Evolutionary conservation across 495 filamentous ascomycete species (phyloP).

Genomic region (Ascobolus immersus): DNA sequence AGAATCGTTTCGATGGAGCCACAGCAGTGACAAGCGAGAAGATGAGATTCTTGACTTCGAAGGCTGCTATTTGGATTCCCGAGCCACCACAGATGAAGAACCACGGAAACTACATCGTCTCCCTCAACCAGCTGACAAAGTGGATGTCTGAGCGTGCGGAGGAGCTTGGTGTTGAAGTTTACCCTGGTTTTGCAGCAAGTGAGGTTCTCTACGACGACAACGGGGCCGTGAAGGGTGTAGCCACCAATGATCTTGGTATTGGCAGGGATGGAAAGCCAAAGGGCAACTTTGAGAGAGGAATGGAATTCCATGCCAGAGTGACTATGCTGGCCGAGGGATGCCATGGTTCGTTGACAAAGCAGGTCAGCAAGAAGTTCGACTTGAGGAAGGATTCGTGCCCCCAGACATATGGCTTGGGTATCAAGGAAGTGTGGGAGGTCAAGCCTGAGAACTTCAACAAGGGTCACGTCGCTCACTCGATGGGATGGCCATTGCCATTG

Average conservation of each 20-base stretch:
- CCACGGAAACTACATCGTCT: conserved; percentile 90
- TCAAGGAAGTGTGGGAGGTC: conserved; percentile 97
- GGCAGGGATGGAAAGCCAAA: conserved; percentile 61
- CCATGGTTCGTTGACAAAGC: conserved; percentile 86
- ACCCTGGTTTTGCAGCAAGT: conserved; percentile 81
- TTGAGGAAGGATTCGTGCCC: conserved; percentile 56
- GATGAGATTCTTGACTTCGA: conserved; percentile 90
- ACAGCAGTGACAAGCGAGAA: conserved; percentile 62
- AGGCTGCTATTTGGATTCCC: conserved; percentile 48
- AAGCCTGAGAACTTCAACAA: conserved; percentile 74
- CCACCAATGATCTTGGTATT: conserved; percentile 83
- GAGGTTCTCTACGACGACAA: conserved; percentile 73
- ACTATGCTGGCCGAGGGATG: conserved; percentile 93
- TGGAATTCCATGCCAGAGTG: conserved; percentile 90
- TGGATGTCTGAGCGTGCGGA: conserved; percentile 91
- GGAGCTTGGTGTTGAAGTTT: conserved; percentile 94
- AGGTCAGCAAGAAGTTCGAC: conserved; percentile 86
- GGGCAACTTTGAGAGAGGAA: conserved; percentile 77
- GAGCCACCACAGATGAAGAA: conserved; percentile 95
- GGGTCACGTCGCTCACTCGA: conserved; percentile 65
- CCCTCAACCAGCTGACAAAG: conserved; percentile 74
- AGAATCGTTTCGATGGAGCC: conserved; percentile 53
- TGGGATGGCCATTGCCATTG: conserved; percentile 73
- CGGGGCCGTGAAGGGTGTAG: conserved; percentile 77
- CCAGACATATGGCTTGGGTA: conserved; percentile 80